Percentiles rank a stretch among this genome's conserved stretches.
phyloP scores from a whole-genome alignment of 495 filamentous ascomycete genomes.

The Xylaria venustula region DNA sequence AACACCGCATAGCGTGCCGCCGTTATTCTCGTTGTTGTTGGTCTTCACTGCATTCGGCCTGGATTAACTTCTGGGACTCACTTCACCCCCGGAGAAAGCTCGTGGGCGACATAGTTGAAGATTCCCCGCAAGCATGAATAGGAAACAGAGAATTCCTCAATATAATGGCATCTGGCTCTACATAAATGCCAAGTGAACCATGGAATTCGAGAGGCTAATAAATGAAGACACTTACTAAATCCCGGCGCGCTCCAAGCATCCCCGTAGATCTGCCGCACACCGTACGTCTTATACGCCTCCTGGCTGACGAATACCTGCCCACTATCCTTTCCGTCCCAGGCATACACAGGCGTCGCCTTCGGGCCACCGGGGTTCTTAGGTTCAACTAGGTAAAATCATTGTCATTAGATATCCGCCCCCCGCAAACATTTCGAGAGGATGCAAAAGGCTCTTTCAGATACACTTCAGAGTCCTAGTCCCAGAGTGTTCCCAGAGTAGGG shows the following conservation, averaged over 20 bases:
- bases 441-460: too few relatives aligned
- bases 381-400: constrained; percentile 27
- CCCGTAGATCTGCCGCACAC: constrained; percentile 52
- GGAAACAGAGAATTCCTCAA: neutral
- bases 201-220: too few relatives aligned
- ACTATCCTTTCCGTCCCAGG: constrained; percentile 52
- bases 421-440: too few relatives aligned
- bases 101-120: neutral
- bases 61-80: constrained; percentile 24
- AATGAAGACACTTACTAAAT: neutral
- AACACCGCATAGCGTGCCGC: constrained; percentile 55
- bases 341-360: constrained; percentile 39
- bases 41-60: constrained; percentile 57
- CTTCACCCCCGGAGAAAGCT: too few relatives aligned
- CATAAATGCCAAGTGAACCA: too few relatives aligned
- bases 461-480: too few relatives aligned
- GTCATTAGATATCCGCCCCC: too few relatives aligned
- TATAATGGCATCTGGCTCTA: too few relatives aligned
- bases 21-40: constrained; percentile 48
- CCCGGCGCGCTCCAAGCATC: constrained; percentile 28
- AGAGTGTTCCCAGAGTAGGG: too few relatives aligned
- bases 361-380: constrained; percentile 47
- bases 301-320: constrained; percentile 54
- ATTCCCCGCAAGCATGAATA: too few relatives aligned
- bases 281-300: constrained; percentile 46